Conservation (phyloP, 2,329 filamentous ascomycete genomes). For the Phaeosphaeria sp. region DNA sequence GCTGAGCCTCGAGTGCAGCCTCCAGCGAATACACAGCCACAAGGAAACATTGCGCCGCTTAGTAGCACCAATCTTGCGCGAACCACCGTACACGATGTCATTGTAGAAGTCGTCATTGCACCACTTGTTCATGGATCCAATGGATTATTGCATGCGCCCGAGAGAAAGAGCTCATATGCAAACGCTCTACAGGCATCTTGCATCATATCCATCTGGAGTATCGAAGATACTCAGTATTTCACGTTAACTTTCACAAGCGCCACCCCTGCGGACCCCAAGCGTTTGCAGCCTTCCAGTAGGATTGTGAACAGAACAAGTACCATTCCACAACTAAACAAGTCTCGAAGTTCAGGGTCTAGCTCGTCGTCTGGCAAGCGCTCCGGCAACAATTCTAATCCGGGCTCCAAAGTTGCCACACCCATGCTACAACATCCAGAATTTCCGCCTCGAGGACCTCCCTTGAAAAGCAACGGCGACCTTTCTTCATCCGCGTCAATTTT, state of each 20-base stretch:
- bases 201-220: slow-evolving; percentile 78
- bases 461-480: slow-evolving; percentile 54
- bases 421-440: slow-evolving; percentile 66
- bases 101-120: slow-evolving; percentile 72
- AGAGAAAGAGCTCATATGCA: slow-evolving; percentile 20
- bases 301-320: slow-evolving; percentile 53
- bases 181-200: slow-evolving; percentile 68
- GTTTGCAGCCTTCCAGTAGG: slow-evolving; percentile 40
- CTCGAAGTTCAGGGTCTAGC: slow-evolving; percentile 46
- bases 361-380: slow-evolving; percentile 47
- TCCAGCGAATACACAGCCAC: slow-evolving; percentile 7
- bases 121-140: slow-evolving; percentile 36
- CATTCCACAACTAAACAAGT: slow-evolving; percentile 37
- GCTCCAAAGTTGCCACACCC: slow-evolving; percentile 58
- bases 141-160: slow-evolving; percentile 15
- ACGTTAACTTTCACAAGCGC: slow-evolving; percentile 77
- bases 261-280: slow-evolving; percentile 21
- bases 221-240: slow-evolving; percentile 71
- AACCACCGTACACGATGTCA: slow-evolving; percentile 63
- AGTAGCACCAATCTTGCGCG: slow-evolving; percentile 47
- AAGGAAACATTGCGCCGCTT: slow-evolving; percentile 27
- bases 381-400: slow-evolving; percentile 37
- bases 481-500: slow-evolving; percentile 69
- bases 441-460: slow-evolving; percentile 71
- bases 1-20: slow-evolving; percentile 13